These are phyloP conservation scores for Pleurotus ostreatus DNA, from an alignment of 768 basidiomycete species.

Conservation along the genomic window DNA sequence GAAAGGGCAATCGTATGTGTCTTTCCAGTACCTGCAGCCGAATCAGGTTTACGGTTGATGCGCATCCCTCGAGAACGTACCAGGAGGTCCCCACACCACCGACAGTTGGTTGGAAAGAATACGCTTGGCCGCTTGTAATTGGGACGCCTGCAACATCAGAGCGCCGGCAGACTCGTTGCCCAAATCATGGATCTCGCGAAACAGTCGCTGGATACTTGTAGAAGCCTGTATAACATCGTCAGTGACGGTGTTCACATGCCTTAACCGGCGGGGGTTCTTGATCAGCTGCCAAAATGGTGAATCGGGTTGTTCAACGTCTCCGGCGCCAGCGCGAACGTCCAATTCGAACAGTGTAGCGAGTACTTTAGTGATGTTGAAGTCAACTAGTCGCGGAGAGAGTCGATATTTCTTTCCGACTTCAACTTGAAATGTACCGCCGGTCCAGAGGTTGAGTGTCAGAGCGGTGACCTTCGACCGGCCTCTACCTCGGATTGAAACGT, in stretches of 20 bases:
- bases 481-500: conserved; percentile 28
- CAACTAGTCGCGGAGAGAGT: conserved; percentile 46
- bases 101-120: conserved; percentile 41
- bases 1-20: conserved; percentile 48
- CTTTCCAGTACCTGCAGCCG: conserved; percentile 42
- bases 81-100: conserved; percentile 50
- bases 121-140: conserved; percentile 38
- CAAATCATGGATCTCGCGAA: conserved; percentile 32
- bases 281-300: conserved; percentile 44
- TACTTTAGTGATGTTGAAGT: conserved; percentile 47
- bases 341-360: conserved; percentile 42
- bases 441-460: conserved; percentile 37
- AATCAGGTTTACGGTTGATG: too few relatives aligned
- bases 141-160: conserved; percentile 42
- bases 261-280: conserved; percentile 25
- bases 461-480: conserved; percentile 20
- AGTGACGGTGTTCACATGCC: conserved; percentile 8
- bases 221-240: conserved; percentile 31
- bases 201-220: conserved; percentile 32
- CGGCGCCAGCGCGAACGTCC: conserved; percentile 27
- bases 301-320: conserved; percentile 14
- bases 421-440: conserved; percentile 22
- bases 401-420: conserved; percentile 34
- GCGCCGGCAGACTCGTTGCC: conserved; percentile 30
- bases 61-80: conserved; percentile 17